Evolutionary conservation across 352 stramenopile genomes (phyloP).

Genomic region (Thraustochytrium aureum): DNA sequence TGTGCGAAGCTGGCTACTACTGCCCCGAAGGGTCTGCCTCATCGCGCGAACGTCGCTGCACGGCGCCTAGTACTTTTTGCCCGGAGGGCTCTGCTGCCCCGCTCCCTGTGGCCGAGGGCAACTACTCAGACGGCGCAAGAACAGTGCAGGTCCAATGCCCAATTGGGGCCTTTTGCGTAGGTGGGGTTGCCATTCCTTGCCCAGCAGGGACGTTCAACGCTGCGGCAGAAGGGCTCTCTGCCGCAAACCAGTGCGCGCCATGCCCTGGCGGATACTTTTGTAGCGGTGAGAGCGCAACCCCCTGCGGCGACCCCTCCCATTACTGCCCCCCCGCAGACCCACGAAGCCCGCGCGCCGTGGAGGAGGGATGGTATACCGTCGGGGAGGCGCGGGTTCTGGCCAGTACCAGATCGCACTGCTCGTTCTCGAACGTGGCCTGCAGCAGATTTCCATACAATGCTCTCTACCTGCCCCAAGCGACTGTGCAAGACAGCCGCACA

Average conservation of each 20-base stretch:
- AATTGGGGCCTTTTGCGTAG: slow-evolving; percentile 9
- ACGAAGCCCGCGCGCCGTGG: slow-evolving; percentile 51
- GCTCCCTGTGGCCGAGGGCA: slow-evolving; percentile 64
- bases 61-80: slow-evolving; percentile 63
- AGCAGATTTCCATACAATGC: slow-evolving; percentile 8
- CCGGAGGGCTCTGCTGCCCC: slow-evolving; percentile 66
- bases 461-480: slow-evolving; percentile 4
- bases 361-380: slow-evolving; percentile 56
- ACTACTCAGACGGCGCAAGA: slow-evolving; percentile 62
- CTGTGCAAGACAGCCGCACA: slow-evolving; percentile 61
- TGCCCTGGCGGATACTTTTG: slow-evolving; percentile 52
- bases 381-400: slow-evolving; percentile 21
- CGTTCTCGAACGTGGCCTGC: not conserved
- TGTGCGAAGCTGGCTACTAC: slow-evolving; percentile 69
- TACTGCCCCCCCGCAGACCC: slow-evolving; percentile 55
- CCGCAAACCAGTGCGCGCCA: not conserved
- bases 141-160: slow-evolving; percentile 14
- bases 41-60: slow-evolving; percentile 61
- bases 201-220: slow-evolving; percentile 12
- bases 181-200: slow-evolving; percentile 13
- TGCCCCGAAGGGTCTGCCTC: slow-evolving; percentile 61
- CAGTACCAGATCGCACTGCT: not conserved
- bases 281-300: not conserved
- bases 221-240: not conserved
- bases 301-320: slow-evolving; percentile 57